A percentile compares a stretch with the other conserved stretches of the same genome.
phyloP scores from a whole-genome alignment of 2,329 filamentous ascomycete species.

The Plenodomus biglobosus region DNA sequence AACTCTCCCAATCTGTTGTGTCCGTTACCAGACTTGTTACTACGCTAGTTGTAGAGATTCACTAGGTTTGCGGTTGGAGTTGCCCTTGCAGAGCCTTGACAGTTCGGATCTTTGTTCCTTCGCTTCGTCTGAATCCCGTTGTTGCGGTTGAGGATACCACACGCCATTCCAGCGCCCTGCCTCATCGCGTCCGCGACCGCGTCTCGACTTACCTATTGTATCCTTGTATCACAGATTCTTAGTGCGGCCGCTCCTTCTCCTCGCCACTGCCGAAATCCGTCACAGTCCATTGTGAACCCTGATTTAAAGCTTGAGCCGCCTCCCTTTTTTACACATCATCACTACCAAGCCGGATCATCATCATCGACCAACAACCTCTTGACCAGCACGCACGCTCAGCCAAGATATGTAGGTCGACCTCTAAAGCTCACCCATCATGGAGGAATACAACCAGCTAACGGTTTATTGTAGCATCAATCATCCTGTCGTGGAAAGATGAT shows the following conservation, averaged over 20 bases:
- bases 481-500: slow-evolving; percentile 9
- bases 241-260: slow-evolving; percentile 7
- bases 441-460: slow-evolving; percentile 1
- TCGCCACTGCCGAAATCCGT: slow-evolving; percentile 27
- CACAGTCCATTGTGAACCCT: slow-evolving; percentile 20
- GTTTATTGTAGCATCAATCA: not conserved
- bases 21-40: slow-evolving; percentile 3
- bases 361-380: not conserved
- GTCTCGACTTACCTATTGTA: slow-evolving; percentile 32
- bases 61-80: slow-evolving; percentile 11
- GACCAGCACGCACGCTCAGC: not conserved
- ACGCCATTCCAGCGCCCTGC: slow-evolving; percentile 42
- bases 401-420: slow-evolving; percentile 1
- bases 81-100: slow-evolving; percentile 35
- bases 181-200: slow-evolving; percentile 39
- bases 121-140: slow-evolving; percentile 23
- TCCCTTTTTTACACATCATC: slow-evolving; percentile 13
- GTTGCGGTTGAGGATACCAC: slow-evolving; percentile 23
- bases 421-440: not conserved
- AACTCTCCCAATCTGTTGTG: slow-evolving; percentile 15
- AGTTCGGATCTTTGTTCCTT: slow-evolving; percentile 29
- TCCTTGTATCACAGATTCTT: slow-evolving; percentile 33
- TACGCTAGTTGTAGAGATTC: slow-evolving; percentile 4
- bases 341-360: not conserved
- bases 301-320: slow-evolving; percentile 34